A percentile compares a stretch with the other conserved stretches of the same genome.
Conservation (phyloP, 495 filamentous ascomycete genomes). For the Penicillium canescens region DNA sequence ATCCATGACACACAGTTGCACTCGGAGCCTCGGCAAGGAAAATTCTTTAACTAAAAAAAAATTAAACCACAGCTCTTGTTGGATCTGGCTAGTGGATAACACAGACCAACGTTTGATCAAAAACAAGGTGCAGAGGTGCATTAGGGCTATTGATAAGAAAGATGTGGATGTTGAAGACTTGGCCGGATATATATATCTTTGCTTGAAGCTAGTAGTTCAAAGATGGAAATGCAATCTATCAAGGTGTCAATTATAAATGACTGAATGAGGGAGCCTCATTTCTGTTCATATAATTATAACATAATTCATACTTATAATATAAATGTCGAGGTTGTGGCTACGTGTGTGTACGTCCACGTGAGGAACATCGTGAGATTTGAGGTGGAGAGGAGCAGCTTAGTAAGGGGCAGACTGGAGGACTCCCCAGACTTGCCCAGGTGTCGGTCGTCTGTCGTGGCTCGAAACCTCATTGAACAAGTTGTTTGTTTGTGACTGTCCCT, state of each 20-base stretch:
- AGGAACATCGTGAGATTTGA: not conserved
- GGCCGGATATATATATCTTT: not conserved
- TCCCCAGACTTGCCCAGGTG: not conserved
- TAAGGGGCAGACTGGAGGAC: not conserved
- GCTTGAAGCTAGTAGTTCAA: too few species aligned
- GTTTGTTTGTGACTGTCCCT: too few species aligned
- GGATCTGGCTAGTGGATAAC: not conserved
- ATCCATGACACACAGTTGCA: not conserved
- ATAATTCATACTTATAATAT: too few species aligned
- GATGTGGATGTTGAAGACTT: not conserved
- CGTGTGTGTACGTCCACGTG: too few species aligned
- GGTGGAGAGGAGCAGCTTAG: not conserved
- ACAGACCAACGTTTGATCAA: slow-evolving; percentile 4
- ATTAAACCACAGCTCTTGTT: not conserved
- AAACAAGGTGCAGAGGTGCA: not conserved
- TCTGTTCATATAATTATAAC: too few species aligned
- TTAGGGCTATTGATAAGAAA: not conserved
- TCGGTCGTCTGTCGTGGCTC: too few species aligned
- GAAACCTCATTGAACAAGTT: too few species aligned
- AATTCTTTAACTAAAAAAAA: not conserved
- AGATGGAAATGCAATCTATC: not conserved
- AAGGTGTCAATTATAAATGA: not conserved
- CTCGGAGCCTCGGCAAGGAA: slow-evolving; percentile 4
- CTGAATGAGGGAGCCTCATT: too few species aligned
- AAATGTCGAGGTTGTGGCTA: too few species aligned